Evolutionary conservation across 176 grass and related monocot species (phyloP), one percentile per base, ranked within the genome.

Genomic region (Microstegium vimineum): DNA sequence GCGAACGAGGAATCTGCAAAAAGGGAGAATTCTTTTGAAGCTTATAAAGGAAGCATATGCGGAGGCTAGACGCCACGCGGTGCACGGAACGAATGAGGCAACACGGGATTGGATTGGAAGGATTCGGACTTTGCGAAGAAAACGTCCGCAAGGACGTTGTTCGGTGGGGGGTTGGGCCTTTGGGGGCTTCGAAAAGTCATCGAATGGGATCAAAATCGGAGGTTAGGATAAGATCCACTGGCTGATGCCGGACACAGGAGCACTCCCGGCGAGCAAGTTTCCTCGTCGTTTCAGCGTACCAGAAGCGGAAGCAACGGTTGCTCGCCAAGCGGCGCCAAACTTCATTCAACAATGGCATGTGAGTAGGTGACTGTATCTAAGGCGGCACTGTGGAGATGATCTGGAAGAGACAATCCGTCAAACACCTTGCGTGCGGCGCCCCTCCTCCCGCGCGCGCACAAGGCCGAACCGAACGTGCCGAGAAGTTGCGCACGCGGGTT

Each of bases 371-470:
- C 8, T 42, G 38, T 43, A 12, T 71, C n/a, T 13, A 42, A 38
- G 69, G 69, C 26, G 26, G 3, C 41, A 25, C 18, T 26, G 59
- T 9, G 67, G 31, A 56, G 17, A 9, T n/a, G 46, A n/a, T 14
- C 27, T 74, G 13, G 75, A 41, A 26, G 76, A 81, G 76, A 26
- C 52, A 76, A 75, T 70, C 3, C 62, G 25, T 63, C 76, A 31
- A 75, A 81, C 76, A 85, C 18, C 25, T 89, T 81, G 81, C 62
- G 76, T 81, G 82, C 87, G 31, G 6, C 18, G 31, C 6, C 72
- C 41, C 61, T 26, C 4, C 60, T 37, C 9, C 54, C 31, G 25
- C 8, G 15, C 31, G n/a, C 18, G 40, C 42, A 16, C 56, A 0
- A 16, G 15, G 30, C 12, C 28, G 1, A 5, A 3, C 0, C 5